phyloP scores from a whole-genome alignment of 345 rosid species.

The Eucalyptus melliodora region DNA sequence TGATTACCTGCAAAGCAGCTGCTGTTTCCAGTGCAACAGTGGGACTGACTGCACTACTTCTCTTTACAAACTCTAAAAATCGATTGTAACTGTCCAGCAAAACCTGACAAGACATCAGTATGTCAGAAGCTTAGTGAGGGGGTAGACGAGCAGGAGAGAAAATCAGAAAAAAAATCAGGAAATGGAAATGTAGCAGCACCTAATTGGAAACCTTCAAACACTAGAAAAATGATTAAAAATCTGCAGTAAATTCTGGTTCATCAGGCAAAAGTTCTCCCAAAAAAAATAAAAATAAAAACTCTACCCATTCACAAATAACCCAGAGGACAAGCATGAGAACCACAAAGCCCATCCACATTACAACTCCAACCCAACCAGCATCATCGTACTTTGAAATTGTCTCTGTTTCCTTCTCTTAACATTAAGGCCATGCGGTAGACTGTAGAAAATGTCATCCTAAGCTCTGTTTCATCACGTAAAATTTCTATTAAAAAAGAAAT shows the following conservation, averaged over 20 bases:
- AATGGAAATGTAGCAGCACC: background rate
- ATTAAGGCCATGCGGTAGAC: background rate
- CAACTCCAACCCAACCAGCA: background rate
- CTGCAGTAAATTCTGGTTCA: background rate
- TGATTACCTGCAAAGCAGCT: slow-evolving; percentile 86
- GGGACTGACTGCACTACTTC: slow-evolving; percentile 96
- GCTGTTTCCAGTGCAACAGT: slow-evolving; percentile 93
- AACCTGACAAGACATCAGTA: slow-evolving; percentile 26
- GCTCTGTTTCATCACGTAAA: background rate
- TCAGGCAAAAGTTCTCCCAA: background rate
- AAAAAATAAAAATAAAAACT: background rate
- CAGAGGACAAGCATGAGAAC: background rate
- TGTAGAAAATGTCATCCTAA: background rate
- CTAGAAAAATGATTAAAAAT: background rate
- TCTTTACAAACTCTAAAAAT: slow-evolving; percentile 77
- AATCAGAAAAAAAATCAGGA: background rate
- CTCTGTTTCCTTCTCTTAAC: background rate
- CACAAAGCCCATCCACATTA: background rate
- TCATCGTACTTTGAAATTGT: background rate
- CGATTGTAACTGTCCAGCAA: slow-evolving; percentile 89
- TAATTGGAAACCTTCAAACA: background rate
- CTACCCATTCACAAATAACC: background rate
- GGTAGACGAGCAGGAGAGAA: background rate
- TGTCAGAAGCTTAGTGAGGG: background rate
- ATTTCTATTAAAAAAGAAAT: background rate